Conservation (phyloP, 441 rosid species). For the Euphorbia schlechtendalii region DNA sequence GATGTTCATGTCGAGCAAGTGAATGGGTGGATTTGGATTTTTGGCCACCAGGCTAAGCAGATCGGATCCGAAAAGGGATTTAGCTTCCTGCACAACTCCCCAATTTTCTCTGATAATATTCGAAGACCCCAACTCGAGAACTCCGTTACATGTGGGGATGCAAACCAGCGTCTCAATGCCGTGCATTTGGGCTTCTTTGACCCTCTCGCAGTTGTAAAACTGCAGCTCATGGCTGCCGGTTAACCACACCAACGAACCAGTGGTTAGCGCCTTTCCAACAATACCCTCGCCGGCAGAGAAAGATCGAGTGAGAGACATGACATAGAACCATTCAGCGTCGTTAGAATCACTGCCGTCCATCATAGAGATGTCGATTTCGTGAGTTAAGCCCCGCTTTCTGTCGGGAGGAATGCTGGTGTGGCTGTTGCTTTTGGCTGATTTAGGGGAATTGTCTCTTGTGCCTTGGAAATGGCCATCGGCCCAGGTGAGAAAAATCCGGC, state of each 20-base stretch:
- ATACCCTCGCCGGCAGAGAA: conserved; percentile 50
- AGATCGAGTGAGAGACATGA: conserved; percentile 49
- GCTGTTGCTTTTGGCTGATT: conserved; percentile 22
- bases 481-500: conserved; percentile 45
- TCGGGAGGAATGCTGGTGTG: too few species aligned
- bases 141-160: conserved; percentile 49
- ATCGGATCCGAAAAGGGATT: conserved; percentile 48
- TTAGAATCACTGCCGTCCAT: conserved; percentile 30
- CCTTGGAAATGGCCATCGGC: conserved; percentile 64
- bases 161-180: conserved; percentile 60
- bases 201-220: conserved; percentile 51
- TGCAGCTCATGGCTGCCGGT: conserved; percentile 45
- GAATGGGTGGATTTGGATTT: conserved; percentile 24
- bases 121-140: conserved; percentile 59
- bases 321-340: conserved; percentile 65
- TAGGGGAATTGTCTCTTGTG: conserved; percentile 25
- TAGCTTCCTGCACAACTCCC: conserved; percentile 45
- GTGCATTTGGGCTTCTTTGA: conserved; percentile 56
- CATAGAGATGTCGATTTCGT: too few species aligned
- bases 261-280: conserved; percentile 36
- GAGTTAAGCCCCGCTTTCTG: too few species aligned
- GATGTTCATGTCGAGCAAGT: conserved; percentile 34
- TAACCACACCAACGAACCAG: conserved; percentile 58
- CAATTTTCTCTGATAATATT: conserved; percentile 42
- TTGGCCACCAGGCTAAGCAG: conserved; percentile 17